Percentiles rank a stretch among this genome's conserved stretches.
phyloP scores from a whole-genome alignment of 2,329 filamentous ascomycete species.

The Botrytis pseudocinerea region DNA sequence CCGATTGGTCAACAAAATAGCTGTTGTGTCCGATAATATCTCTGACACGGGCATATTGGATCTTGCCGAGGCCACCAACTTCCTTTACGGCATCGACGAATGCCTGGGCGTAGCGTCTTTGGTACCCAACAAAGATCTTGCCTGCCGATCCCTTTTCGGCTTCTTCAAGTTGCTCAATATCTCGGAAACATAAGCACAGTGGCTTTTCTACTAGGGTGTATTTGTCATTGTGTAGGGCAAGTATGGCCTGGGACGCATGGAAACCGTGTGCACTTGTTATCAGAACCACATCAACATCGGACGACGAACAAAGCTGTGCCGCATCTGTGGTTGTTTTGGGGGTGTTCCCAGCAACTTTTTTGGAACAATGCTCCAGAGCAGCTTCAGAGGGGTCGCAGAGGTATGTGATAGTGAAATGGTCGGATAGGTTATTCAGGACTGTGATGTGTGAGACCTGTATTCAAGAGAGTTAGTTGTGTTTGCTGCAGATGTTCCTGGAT shows the following conservation, averaged over 20 bases:
- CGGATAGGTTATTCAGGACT: constrained; percentile 45
- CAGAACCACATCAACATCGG: constrained; percentile 44
- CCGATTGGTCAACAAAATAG: constrained; percentile 50
- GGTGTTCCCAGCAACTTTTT: constrained; percentile 28
- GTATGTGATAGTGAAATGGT: constrained; percentile 36
- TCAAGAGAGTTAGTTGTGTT: not conserved
- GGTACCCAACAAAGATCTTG: constrained; percentile 59
- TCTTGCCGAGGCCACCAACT: constrained; percentile 50
- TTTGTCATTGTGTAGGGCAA: constrained; percentile 55
- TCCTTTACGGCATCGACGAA: constrained; percentile 57
- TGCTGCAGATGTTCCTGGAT: not conserved
- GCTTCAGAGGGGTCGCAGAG: constrained; percentile 45
- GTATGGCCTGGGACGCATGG: constrained; percentile 53
- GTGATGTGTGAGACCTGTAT: constrained; percentile 50
- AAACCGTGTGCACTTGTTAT: constrained; percentile 55
- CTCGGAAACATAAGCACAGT: constrained; percentile 50
- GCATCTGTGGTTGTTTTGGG: constrained; percentile 35
- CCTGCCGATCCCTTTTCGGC: constrained; percentile 49
- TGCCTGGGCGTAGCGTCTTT: constrained; percentile 59
- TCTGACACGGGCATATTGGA: constrained; percentile 55
- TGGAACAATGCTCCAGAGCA: constrained; percentile 44
- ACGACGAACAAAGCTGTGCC: constrained; percentile 19
- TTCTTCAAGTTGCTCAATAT: constrained; percentile 49
- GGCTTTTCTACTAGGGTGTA: constrained; percentile 62
- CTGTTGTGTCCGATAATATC: constrained; percentile 56